These are phyloP conservation scores for Lachnellula suecica DNA, from an alignment of 2,329 filamentous ascomycete genomes.

Conservation along the genomic window DNA sequence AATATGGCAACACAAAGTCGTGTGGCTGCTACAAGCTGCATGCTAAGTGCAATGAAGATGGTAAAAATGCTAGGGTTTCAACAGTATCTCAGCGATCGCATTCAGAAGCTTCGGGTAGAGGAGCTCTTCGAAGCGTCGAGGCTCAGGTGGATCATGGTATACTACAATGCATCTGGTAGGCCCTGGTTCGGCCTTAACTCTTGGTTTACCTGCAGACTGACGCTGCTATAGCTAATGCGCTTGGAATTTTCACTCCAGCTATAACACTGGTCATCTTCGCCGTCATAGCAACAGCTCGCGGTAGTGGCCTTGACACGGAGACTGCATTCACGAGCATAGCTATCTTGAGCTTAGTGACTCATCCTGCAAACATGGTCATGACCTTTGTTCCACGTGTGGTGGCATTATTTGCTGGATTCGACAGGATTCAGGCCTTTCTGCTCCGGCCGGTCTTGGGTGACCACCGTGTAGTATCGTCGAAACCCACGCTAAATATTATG, in stretches of 20 bases:
- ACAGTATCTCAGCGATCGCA: not conserved
- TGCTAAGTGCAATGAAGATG: slow-evolving; percentile 38
- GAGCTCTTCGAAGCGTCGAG: slow-evolving; percentile 33
- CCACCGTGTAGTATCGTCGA: not conserved
- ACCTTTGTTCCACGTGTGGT: not conserved
- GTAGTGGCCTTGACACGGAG: slow-evolving; percentile 1
- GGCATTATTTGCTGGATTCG: slow-evolving; percentile 1
- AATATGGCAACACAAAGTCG: slow-evolving; percentile 41
- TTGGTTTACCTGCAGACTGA: not conserved
- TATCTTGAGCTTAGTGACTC: slow-evolving; percentile 5
- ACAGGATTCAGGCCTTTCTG: slow-evolving; percentile 31
- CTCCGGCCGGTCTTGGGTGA: slow-evolving; percentile 8
- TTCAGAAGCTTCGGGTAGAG: slow-evolving; percentile 8
- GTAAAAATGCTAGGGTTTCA: slow-evolving; percentile 39
- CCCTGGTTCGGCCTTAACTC: not conserved
- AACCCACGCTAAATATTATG: not conserved
- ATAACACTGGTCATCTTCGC: slow-evolving; percentile 6
- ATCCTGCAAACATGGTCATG: slow-evolving; percentile 8
- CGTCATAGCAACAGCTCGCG: not conserved
- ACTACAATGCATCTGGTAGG: slow-evolving; percentile 37
- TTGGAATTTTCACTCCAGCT: slow-evolving; percentile 7
- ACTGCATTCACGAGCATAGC: slow-evolving; percentile 7
- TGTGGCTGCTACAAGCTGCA: slow-evolving; percentile 35
- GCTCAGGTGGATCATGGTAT: slow-evolving; percentile 38
- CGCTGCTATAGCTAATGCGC: slow-evolving; percentile 1